phyloP scores from a whole-genome alignment of 805 yeast genomes.

The Starmerella bacillaris region DNA sequence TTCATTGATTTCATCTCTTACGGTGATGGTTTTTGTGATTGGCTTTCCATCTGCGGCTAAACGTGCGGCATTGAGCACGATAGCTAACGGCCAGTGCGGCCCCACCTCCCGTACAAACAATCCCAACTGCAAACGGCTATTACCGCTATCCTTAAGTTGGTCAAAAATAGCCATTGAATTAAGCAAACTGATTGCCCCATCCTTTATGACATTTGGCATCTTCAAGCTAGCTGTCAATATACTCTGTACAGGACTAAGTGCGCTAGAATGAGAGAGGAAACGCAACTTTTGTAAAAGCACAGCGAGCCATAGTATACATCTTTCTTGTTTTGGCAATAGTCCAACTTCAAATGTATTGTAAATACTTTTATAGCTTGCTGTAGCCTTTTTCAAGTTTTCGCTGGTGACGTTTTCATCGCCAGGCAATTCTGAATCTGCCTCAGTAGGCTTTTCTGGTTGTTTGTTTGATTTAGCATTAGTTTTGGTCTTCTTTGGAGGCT shows the following conservation, averaged over 20 bases:
- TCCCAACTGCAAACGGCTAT: conserved; percentile 34
- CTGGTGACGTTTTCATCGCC: background rate
- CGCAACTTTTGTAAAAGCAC: conserved; percentile 29
- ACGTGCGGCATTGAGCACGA: background rate
- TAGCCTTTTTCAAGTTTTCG: background rate
- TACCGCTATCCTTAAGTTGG: conserved; percentile 15
- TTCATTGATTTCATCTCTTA: background rate
- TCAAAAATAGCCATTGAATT: conserved; percentile 4
- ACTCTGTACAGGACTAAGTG: conserved; percentile 27
- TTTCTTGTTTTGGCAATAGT: background rate
- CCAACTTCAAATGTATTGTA: background rate
- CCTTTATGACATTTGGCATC: conserved; percentile 29
- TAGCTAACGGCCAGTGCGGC: conserved; percentile 26
- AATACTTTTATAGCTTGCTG: background rate
- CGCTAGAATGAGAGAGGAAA: conserved; percentile 26
- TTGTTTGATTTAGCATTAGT: no score
- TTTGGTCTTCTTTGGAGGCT: no score
- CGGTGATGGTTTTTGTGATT: background rate
- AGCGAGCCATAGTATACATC: conserved; percentile 29
- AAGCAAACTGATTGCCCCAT: conserved; percentile 35
- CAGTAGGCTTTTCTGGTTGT: no score
- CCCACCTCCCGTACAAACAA: conserved; percentile 37
- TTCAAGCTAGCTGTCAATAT: conserved; percentile 52
- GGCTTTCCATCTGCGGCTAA: background rate
- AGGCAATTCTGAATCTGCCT: no score